Conservation (phyloP, 495 filamentous ascomycete genomes). For the Penicillium crystallinum region DNA sequence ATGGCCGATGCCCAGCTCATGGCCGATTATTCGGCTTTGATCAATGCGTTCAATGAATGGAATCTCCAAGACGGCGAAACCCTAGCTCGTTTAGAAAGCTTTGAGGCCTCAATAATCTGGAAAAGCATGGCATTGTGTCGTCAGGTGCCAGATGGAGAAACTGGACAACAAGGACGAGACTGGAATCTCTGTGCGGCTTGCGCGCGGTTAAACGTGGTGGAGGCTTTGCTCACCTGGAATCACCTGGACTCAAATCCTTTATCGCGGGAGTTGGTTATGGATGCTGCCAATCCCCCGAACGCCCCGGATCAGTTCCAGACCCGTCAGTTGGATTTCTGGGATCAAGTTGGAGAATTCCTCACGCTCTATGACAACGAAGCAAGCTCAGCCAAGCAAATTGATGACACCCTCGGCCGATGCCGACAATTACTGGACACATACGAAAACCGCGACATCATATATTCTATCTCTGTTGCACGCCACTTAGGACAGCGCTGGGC, state of each 20-base stretch:
- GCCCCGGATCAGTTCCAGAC: constrained; percentile 49
- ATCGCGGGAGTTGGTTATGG: constrained; percentile 38
- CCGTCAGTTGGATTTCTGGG: constrained; percentile 76
- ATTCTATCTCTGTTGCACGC: constrained; percentile 77
- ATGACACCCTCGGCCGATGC: constrained; percentile 55
- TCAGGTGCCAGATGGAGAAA: constrained; percentile 35
- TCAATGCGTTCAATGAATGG: constrained; percentile 45
- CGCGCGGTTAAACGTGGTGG: constrained; percentile 67
- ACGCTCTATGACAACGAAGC: constrained; percentile 59
- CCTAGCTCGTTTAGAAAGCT: constrained; percentile 50
- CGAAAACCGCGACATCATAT: constrained; percentile 89
- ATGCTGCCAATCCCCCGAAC: constrained; percentile 34
- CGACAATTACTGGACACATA: constrained; percentile 66
- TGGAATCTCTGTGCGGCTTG: constrained; percentile 57
- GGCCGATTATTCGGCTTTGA: constrained; percentile 58
- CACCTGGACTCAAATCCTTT: constrained; percentile 57
- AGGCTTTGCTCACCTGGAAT: constrained; percentile 66
- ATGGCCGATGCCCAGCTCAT: constrained; percentile 54
- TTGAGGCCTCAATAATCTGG: constrained; percentile 72
- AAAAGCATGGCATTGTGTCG: constrained; percentile 50
- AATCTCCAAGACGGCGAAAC: constrained; percentile 38
- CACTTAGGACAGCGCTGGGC: constrained; percentile 64
- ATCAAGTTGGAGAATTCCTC: constrained; percentile 65
- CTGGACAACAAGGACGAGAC: constrained; percentile 34
- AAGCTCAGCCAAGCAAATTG: constrained; percentile 53